Evolutionary conservation across 371 early-diverging fungal genomes (phyloP).

Genomic region (Quaeritorhiza haematococci): DNA sequence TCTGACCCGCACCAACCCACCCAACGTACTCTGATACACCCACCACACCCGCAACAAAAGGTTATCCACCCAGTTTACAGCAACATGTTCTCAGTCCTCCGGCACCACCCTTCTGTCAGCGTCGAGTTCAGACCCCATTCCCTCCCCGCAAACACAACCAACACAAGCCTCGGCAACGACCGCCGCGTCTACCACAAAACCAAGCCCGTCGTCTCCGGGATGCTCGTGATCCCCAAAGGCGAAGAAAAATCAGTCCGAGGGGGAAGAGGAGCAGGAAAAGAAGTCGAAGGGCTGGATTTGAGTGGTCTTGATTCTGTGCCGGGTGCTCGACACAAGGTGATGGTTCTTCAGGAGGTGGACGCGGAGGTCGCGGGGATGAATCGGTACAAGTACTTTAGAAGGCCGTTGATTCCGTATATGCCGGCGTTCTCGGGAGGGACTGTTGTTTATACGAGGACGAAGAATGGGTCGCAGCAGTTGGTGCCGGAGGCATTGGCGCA

Average conservation of each 20-base stretch:
- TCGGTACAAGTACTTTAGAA: slow-evolving; percentile 47
- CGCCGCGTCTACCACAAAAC: slow-evolving; percentile 17
- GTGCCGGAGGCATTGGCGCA: no score
- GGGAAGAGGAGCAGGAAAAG: no score
- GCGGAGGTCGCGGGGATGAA: slow-evolving; percentile 40
- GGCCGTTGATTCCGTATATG: slow-evolving; percentile 49
- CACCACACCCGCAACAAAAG: slow-evolving; percentile 8
- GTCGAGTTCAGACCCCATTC: slow-evolving; percentile 28
- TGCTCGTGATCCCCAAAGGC: not conserved
- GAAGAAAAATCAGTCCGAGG: not conserved
- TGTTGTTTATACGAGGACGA: slow-evolving; percentile 43
- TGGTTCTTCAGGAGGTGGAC: no score
- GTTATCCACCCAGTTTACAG: slow-evolving; percentile 42
- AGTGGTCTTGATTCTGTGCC: not conserved
- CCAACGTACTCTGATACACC: not conserved
- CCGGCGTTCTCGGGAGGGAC: slow-evolving; percentile 37
- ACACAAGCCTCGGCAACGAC: slow-evolving; percentile 36
- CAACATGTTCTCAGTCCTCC: slow-evolving; percentile 51
- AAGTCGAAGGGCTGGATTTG: not conserved
- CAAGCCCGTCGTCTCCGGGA: not conserved
- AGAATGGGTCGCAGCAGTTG: not conserved
- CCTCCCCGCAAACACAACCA: slow-evolving; percentile 17
- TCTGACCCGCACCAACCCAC: not conserved
- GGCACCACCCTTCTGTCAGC: slow-evolving; percentile 37
- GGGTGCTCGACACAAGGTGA: no score